These are phyloP conservation scores for Backusella mclennaniae DNA, from an alignment of 192 early-diverging fungal species.

Conservation along the genomic window DNA sequence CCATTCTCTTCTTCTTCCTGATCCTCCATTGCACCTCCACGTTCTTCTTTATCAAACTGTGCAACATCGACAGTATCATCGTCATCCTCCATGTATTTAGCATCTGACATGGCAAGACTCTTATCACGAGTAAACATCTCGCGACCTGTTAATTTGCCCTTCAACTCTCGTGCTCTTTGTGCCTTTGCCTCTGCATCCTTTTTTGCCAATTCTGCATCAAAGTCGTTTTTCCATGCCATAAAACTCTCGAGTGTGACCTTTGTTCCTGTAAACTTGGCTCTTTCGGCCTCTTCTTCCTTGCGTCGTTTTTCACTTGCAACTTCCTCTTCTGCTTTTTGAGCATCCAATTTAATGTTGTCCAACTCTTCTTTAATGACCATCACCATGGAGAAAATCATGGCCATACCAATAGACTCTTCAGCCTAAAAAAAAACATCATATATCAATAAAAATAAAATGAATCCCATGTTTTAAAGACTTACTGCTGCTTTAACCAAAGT, in stretches of 20 bases:
- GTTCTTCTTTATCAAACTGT: conserved; percentile 67
- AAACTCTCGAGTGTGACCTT: conserved; percentile 79
- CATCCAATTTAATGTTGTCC: conserved; percentile 56
- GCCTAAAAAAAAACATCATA: conserved; percentile 29
- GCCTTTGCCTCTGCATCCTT: conserved; percentile 45
- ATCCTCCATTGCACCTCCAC: conserved; percentile 47
- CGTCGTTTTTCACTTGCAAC: conserved; percentile 49
- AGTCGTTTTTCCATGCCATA: conserved; percentile 74
- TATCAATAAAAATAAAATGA: too few species aligned
- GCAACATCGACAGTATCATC: conserved; percentile 84
- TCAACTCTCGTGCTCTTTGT: conserved; percentile 40
- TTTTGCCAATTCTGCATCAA: conserved; percentile 68
- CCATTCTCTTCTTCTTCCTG: conserved; percentile 64
- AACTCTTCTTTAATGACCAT: conserved; percentile 72
- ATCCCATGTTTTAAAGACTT: background rate
- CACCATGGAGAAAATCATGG: conserved; percentile 87
- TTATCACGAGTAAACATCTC: conserved; percentile 92
- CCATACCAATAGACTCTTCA: conserved; percentile 85
- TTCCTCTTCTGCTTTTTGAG: conserved; percentile 48
- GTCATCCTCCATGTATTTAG: conserved; percentile 77
- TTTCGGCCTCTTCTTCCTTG: conserved; percentile 71
- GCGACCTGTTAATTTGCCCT: conserved; percentile 39
- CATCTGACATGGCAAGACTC: conserved; percentile 80
- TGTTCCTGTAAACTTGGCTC: conserved; percentile 77
- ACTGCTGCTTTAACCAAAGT: conserved; percentile 23